phyloP scores from a whole-genome alignment of 805 yeast species.

The Pichia exigua region DNA sequence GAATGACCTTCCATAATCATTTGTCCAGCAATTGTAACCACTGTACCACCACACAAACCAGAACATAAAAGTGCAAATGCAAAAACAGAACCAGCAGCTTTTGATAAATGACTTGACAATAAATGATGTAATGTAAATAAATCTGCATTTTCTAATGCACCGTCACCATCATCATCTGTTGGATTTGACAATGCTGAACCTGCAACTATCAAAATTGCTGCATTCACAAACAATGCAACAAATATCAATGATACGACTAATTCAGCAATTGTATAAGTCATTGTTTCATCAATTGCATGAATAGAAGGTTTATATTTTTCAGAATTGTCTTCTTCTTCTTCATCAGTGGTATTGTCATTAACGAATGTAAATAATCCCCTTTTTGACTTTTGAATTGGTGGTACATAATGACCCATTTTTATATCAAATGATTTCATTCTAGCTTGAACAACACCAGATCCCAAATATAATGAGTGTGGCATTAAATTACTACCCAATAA shows the following conservation, averaged over 20 bases:
- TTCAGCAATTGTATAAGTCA: slow-evolving; percentile 77
- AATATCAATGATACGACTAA: slow-evolving; percentile 72
- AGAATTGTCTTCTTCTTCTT: slow-evolving; percentile 33
- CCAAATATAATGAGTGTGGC: slow-evolving; percentile 88
- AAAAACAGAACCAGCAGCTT: slow-evolving; percentile 82
- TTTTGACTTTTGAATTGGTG: slow-evolving; percentile 23
- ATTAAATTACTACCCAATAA: slow-evolving; percentile 90
- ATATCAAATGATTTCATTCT: slow-evolving; percentile 73
- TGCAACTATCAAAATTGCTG: slow-evolving; percentile 84
- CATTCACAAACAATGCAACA: slow-evolving; percentile 87
- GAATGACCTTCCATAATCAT: slow-evolving; percentile 89
- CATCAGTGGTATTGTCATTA: slow-evolving; percentile 22
- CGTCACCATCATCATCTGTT: slow-evolving; percentile 37
- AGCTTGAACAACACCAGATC: slow-evolving; percentile 84
- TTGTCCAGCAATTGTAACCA: slow-evolving; percentile 89
- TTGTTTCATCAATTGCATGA: slow-evolving; percentile 70
- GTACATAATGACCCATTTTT: slow-evolving; percentile 49
- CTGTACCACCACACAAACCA: slow-evolving; percentile 94
- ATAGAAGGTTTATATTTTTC: slow-evolving; percentile 58
- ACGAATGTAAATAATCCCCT: slow-evolving; percentile 13
- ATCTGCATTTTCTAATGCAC: slow-evolving; percentile 71
- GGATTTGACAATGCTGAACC: slow-evolving; percentile 65
- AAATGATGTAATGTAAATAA: slow-evolving; percentile 71
- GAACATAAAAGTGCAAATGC: slow-evolving; percentile 83
- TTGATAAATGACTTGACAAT: slow-evolving; percentile 61